These are phyloP conservation scores for Mucor saturninus DNA, from an alignment of 371 early-diverging fungal species.

Conservation along the genomic window DNA sequence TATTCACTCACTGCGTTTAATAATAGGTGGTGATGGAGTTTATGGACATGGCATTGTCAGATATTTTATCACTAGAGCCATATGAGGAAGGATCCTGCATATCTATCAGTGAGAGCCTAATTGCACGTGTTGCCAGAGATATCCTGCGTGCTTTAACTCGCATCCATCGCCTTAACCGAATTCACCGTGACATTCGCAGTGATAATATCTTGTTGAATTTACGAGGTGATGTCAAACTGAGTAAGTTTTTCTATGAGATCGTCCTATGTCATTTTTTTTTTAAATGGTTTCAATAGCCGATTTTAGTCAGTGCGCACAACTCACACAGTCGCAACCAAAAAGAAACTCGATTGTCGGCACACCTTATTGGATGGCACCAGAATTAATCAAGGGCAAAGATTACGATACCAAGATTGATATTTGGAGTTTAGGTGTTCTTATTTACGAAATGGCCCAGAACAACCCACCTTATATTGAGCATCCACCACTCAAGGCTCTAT, in stretches of 20 bases:
- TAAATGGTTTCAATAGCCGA: conserved; percentile 50
- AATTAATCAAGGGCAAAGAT: conserved; percentile 71
- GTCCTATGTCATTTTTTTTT: background rate
- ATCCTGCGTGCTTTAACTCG: conserved; percentile 84
- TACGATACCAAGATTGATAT: conserved; percentile 78
- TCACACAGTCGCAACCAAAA: conserved; percentile 55
- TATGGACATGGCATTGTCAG: conserved; percentile 73
- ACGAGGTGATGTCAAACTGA: conserved; percentile 67
- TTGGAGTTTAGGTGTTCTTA: conserved; percentile 80
- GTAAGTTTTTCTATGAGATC: conserved; percentile 24
- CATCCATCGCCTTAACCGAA: conserved; percentile 83
- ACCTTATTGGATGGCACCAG: conserved; percentile 88
- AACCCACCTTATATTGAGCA: conserved; percentile 68
- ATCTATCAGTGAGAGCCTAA: conserved; percentile 54
- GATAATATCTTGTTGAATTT: conserved; percentile 72
- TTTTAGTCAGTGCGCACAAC: conserved; percentile 66
- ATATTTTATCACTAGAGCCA: conserved; percentile 64
- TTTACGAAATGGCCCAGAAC: conserved; percentile 79
- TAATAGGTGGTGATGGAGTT: conserved; percentile 73
- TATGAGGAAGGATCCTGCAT: conserved; percentile 50
- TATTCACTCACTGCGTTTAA: background rate
- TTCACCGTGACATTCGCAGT: conserved; percentile 92
- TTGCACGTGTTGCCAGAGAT: conserved; percentile 70
- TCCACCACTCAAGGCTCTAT: conserved; percentile 64
- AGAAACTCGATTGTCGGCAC: conserved; percentile 70